Base-by-base conservation (phyloP, 2,329 filamentous ascomycete species). In the Arachnopeziza araneosa region DNA sequence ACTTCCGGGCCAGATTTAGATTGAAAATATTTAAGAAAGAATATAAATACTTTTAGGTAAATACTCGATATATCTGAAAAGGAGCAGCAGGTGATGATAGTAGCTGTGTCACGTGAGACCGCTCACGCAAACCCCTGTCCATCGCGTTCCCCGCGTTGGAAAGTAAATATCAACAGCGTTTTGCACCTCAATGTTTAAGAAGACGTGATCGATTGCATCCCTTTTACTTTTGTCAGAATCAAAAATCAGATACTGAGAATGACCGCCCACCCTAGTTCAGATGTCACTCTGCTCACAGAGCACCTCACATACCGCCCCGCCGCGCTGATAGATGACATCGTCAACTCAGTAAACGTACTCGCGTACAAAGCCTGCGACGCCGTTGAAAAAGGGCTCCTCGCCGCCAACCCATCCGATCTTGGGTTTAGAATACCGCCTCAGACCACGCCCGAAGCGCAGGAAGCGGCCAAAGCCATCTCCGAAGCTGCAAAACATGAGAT, bases 281-380 rank as follows among this genome's bases (percentile, higher is more conserved):
- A 72, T 56, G 84, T 81, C 36, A 83, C 85, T 72, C 83, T 98
- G 68, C 82, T 98, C 63, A 97, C 95, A 1, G 95, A 98, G 80
- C 95, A 99, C 73, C 90, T 99, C 70, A 90, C 91, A 66, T 97
- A 96, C 70, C 93, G 95, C 1, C 95, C 93, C 26, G 85, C 96
- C 66, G 93, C 96, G 76, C 85, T 99, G 50, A 89, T 99, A 71
- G 95, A 99, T 83, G 93, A 98, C 77, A 93, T 98, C 69, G 96
- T 98, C 78, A 97, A 98, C 79, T 53, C 36, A 90, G 86, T 97
- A 75, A 99, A 98, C 78, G 90, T 93, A 70, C 84, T 97, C 69
- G 89, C 95, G 70, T 95, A 96, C 76, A 89, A 89, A 74, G 93
- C 91, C 57, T 87, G 96, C 70, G 90, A 91, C 70, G 91, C 89